These are phyloP conservation scores for Irpex sp. DNA, from an alignment of 1,284 basidiomycete genomes.

Conservation along the genomic window DNA sequence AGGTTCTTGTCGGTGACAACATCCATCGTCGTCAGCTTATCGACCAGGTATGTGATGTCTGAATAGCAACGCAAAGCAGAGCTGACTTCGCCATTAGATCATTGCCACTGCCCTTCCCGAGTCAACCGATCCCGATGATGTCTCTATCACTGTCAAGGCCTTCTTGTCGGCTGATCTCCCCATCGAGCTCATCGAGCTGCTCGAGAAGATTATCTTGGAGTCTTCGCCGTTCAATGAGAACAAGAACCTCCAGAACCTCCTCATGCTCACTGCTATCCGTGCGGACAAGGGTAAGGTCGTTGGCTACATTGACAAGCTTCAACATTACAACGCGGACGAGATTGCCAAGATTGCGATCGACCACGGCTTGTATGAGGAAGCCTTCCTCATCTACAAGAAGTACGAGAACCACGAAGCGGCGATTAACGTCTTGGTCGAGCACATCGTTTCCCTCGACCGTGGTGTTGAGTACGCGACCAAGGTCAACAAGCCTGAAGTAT, in stretches of 20 bases:
- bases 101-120: conserved; percentile 96
- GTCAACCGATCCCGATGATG: conserved; percentile 98
- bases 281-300: conserved; percentile 99
- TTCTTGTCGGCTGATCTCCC: conserved; percentile 98
- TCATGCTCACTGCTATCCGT: conserved; percentile 96
- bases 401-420: conserved; percentile 94
- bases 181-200: conserved; percentile 95
- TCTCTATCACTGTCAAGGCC: conserved; percentile 98
- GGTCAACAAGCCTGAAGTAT: conserved; percentile 96
- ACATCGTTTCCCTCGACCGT: conserved; percentile 97
- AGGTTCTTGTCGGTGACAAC: conserved; percentile 93
- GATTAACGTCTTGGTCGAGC: conserved; percentile 98
- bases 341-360: conserved; percentile 98
- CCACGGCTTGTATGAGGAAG: conserved; percentile 96
- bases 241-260: conserved; percentile 93
- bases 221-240: conserved; percentile 98
- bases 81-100: conserved; percentile 57
- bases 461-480: conserved; percentile 97
- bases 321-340: conserved; percentile 95
- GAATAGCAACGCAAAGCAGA: not conserved
- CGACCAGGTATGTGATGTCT: conserved; percentile 77
- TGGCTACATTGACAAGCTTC: conserved; percentile 96
- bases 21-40: conserved; percentile 94
- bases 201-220: conserved; percentile 99
- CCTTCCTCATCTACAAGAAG: conserved; percentile 96